Evolutionary conservation across 345 rosid genomes (phyloP).

Genomic region (Boechera retrofracta): DNA sequence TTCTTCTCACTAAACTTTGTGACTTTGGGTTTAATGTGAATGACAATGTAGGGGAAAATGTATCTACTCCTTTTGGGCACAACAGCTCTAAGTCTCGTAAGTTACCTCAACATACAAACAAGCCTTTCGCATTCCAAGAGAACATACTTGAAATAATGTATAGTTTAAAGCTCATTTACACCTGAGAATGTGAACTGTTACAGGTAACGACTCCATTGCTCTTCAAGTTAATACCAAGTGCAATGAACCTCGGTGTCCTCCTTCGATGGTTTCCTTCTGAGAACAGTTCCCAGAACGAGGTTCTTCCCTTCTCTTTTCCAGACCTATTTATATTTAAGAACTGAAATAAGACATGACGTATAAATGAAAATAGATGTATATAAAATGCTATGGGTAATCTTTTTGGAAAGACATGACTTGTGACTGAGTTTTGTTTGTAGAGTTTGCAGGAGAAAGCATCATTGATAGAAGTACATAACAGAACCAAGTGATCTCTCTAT

Average conservation of each 20-base stretch:
- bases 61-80: slow-evolving; percentile 98
- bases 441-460: slow-evolving; percentile 31
- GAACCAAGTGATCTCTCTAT: slow-evolving; percentile 24
- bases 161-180: slow-evolving; percentile 4
- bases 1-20: not conserved
- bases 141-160: slow-evolving; percentile 20
- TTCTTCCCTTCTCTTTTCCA: slow-evolving; percentile 41
- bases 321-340: not conserved
- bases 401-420: not conserved
- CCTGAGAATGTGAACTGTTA: slow-evolving; percentile 26
- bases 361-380: not conserved
- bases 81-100: slow-evolving; percentile 93
- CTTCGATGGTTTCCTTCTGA: slow-evolving; percentile 89
- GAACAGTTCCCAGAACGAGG: slow-evolving; percentile 65
- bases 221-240: slow-evolving; percentile 85
- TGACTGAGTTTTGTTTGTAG: slow-evolving; percentile 10
- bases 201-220: slow-evolving; percentile 94
- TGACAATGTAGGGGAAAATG: slow-evolving; percentile 85
- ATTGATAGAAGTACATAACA: slow-evolving; percentile 29
- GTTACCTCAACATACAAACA: slow-evolving; percentile 30
- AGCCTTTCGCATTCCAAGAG: not conserved
- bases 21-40: slow-evolving; percentile 4
- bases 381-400: not conserved
- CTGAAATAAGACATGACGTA: not conserved
- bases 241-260: slow-evolving; percentile 84